These are phyloP conservation scores for Hippophae rhamnoides DNA, from an alignment of 306 rosid genomes.

Conservation along the genomic window DNA sequence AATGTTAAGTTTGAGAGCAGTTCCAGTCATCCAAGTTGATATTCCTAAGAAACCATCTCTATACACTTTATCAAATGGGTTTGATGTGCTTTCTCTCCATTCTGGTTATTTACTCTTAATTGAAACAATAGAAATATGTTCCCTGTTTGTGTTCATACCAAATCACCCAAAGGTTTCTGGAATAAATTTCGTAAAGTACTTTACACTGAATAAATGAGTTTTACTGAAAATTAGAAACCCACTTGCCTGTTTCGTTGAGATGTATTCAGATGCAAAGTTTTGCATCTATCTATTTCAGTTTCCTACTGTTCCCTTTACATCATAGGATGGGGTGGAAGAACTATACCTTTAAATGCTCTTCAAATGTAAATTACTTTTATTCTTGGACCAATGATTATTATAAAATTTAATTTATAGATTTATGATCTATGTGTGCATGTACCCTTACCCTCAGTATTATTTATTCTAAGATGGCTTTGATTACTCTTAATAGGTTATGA, in stretches of 20 bases:
- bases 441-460: not conserved
- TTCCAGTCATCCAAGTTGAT: no score
- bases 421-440: no score
- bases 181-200: not conserved
- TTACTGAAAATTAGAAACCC: not conserved
- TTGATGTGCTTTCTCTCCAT: no score
- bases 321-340: no score
- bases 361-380: no score
- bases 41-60: no score
- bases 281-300: not conserved
- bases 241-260: not conserved
- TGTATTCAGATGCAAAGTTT: not conserved
- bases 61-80: no score
- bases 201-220: not conserved
- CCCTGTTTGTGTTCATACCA: not conserved
- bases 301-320: no score
- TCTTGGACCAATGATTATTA: no score
- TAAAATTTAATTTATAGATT: no score
- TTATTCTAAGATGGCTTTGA: not conserved
- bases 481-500: not conserved
- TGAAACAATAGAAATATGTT: not conserved
- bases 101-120: not conserved
- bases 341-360: no score
- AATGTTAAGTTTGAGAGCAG: no score
- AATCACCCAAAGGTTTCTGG: not conserved